Base-by-base conservation (phyloP, 2,329 filamentous ascomycete species). In the Endoconidiophora polonica region DNA sequence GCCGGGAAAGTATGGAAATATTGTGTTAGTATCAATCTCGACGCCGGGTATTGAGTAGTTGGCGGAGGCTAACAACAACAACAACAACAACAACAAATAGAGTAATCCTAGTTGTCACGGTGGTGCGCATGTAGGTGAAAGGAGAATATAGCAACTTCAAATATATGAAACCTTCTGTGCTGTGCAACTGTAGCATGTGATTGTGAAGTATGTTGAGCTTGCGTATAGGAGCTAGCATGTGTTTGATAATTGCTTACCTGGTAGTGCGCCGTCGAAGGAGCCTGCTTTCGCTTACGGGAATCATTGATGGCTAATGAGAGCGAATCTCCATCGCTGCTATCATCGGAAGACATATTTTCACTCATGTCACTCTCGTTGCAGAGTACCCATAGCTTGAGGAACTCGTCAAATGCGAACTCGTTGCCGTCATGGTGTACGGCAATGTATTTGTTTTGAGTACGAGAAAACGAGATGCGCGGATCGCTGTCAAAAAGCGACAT, bases 391-490 rank as follows among this genome's bases (percentile, higher is more conserved):
- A 77, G 75, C 66, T 77, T 80, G 57, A 79, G 66, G 46, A 70
- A 72, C 46, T 73, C 66, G 63, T 93, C 80, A 67, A 82, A 95
- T 62, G 88, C 83, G 67, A 81, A 94, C 63, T 94, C 88, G 54
- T 78, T 75, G 48, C 86, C 86, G 61, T 91, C 80, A 44, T 87
- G 84, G 52, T 85, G 82, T 54, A 94, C 87, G 5, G 91, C 77
- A 48, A 91, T 76, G 67, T 81, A 90, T 61, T 86, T 90, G 60
- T 78, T 73, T 64, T 90, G 82, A 54, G 86, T 71, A 61, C 77
- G 83, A n/a, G 85, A 90, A 67, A 82, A 94, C 4, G 86, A 90
- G 59, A 94, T 84, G 57, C 88, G 83, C 24, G 84, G 75, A 61
- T 94, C 87, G 52, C 68, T 68, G 58, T 82, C 79, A 61, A 94